A percentile compares a stretch with the other conserved stretches of the same genome.
These are phyloP conservation scores for Botryotinia globosa DNA, from an alignment of 2,329 filamentous ascomycete species.

Conservation along the genomic window DNA sequence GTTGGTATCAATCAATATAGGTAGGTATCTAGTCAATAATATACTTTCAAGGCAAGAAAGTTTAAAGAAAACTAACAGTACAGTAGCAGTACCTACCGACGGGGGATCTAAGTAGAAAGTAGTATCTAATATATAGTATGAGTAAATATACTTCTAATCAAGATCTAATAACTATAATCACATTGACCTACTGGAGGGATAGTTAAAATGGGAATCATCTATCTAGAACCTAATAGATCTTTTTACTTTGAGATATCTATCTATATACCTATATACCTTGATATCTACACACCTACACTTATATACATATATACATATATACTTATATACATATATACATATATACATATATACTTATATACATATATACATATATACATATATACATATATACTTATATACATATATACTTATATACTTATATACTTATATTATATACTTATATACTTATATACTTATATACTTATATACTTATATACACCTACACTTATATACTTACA, in stretches of 20 bases:
- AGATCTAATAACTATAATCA: neutral
- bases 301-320: neutral
- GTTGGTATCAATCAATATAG: neutral
- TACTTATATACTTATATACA: neutral
- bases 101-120: neutral
- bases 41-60: neutral
- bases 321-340: neutral
- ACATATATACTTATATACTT: neutral
- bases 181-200: neutral
- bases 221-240: neutral
- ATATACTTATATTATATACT: neutral
- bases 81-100: too few species aligned
- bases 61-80: neutral
- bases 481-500: too few species aligned
- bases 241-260: neutral
- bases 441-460: neutral
- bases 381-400: neutral
- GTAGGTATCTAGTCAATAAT: too few species aligned
- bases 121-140: neutral
- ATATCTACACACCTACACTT: too few species aligned
- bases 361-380: neutral
- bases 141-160: neutral
- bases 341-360: neutral
- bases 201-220: neutral
- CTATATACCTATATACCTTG: too few species aligned